Evolutionary conservation across 495 filamentous ascomycete species (phyloP).

Genomic region (Hypoxylon subgilvum): DNA sequence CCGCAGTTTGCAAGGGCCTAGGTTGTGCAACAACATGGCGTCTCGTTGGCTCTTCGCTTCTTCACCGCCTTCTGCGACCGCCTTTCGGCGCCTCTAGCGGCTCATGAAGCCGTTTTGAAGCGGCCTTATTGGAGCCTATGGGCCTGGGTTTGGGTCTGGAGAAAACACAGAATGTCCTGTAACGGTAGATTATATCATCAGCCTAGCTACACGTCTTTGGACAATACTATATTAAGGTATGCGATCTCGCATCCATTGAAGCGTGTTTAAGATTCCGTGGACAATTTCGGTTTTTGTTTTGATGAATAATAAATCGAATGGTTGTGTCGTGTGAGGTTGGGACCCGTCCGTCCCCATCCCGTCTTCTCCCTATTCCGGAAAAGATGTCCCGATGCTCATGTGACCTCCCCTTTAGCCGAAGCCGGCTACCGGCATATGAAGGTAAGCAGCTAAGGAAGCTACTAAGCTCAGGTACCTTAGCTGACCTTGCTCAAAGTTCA

Average conservation of each 20-base stretch:
- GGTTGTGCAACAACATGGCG: constrained; percentile 22
- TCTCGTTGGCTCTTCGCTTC: constrained; percentile 12
- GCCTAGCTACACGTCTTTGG: constrained; percentile 11
- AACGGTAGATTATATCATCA: too few relatives aligned
- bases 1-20: constrained; percentile 19
- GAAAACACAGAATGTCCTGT: too few relatives aligned
- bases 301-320: too few relatives aligned
- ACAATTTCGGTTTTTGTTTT: too few relatives aligned
- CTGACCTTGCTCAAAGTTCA: too few relatives aligned
- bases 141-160: too few relatives aligned
- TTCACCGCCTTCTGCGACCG: too few relatives aligned
- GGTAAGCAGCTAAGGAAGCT: not conserved
- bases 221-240: constrained; percentile 17
- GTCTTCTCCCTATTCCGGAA: constrained; percentile 26
- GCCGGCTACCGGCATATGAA: constrained; percentile 31
- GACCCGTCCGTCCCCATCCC: constrained; percentile 10
- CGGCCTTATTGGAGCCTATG: too few relatives aligned
- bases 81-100: constrained; percentile 35
- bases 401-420: constrained; percentile 35
- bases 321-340: constrained; percentile 23
- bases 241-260: constrained; percentile 20
- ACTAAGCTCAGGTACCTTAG: too few relatives aligned
- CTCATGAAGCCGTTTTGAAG: constrained; percentile 20
- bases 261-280: not conserved
- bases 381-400: constrained; percentile 36